Percentiles rank a stretch among this genome's conserved stretches.
phyloP scores from a whole-genome alignment of 2,329 filamentous ascomycete genomes.

The Aureobasidium pullulans region DNA sequence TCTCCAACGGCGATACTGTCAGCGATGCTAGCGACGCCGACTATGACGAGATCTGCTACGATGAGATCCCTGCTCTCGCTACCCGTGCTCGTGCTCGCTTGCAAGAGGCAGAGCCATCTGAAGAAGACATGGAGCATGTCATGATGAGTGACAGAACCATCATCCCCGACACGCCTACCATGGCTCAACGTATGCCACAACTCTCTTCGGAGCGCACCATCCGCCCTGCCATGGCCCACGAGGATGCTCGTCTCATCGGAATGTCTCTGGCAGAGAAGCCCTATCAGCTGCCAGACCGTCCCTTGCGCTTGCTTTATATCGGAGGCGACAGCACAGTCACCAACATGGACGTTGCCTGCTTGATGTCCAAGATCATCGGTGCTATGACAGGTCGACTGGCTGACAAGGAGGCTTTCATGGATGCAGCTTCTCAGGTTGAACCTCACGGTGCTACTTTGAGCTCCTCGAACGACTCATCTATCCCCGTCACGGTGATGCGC shows the following conservation, averaged over 20 bases:
- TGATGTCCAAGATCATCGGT: neutral
- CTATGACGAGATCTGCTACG: constrained; percentile 8
- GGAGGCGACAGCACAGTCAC: neutral
- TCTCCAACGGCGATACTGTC: constrained; percentile 8
- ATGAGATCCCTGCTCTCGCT: constrained; percentile 12
- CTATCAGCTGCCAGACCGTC: neutral
- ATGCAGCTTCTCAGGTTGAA: neutral
- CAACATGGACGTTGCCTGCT: neutral
- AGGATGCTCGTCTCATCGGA: neutral
- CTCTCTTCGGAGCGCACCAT: neutral
- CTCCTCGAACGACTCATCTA: neutral
- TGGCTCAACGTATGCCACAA: constrained; percentile 8
- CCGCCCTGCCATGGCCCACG: neutral
- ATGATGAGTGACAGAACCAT: constrained; percentile 12
- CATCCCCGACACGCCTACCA: neutral
- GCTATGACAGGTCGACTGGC: neutral
- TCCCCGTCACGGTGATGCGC: neutral
- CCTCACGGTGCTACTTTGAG: neutral
- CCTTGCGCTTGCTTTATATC: neutral
- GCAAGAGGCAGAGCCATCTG: neutral
- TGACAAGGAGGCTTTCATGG: neutral
- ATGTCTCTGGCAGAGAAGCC: constrained; percentile 1
- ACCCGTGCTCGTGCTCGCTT: neutral
- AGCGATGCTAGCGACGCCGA: constrained; percentile 5
- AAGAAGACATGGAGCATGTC: constrained; percentile 6